Base-by-base conservation (phyloP, 2,329 filamentous ascomycete genomes). In the Mycogone perniciosa region DNA sequence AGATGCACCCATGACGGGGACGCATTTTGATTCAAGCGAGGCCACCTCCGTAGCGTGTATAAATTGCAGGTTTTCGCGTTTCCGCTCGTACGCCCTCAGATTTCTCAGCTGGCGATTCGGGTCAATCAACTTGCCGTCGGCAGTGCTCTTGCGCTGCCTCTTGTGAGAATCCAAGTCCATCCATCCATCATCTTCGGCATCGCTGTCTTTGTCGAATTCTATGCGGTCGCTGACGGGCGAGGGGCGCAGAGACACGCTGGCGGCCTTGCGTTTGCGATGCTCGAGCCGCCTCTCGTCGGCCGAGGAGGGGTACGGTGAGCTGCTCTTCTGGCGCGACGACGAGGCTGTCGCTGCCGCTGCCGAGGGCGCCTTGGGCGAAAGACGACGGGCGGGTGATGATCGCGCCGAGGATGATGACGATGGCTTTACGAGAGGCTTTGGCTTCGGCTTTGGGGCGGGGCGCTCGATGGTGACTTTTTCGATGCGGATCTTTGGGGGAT, bases 21-120 rank as follows among this genome's bases (percentile, higher is more conserved):
- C 73, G 53, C 76, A 80, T 39, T 75, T 76, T 5, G 73, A 69
- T 48, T 71, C 68, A 26, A 76, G 65, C 41, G 72, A 79, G 35
- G 76, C 76, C 26, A 84, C 73, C 56, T 82, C 72, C 4, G 74
- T 75, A 4, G 81, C 81, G 57, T 85, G 81, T 30, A 85, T 76
- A 52, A 84, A 75, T 33, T 65, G 62, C 34, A 74, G 64, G 27
- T 67, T 68, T 38, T 70, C 67, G 38, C 71, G 61, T 6, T 67
- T 64, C 35, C 69, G 69, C 48, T 73, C 70, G 50, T 76, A 78
- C 4, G 74, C 73, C 49, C 67, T 68, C 35, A 70, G 64, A 54
- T 75, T 73, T 52, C 70, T 69, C 50, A 80, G 58, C 58, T 67
- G 67, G 55, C 76, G 73, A 51, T 73, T 76, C 5, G 71, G 63